Evolutionary conservation across 2,329 filamentous ascomycete genomes (phyloP), one percentile per base, ranked within the genome.

Genomic region (Trichoderma koningii): DNA sequence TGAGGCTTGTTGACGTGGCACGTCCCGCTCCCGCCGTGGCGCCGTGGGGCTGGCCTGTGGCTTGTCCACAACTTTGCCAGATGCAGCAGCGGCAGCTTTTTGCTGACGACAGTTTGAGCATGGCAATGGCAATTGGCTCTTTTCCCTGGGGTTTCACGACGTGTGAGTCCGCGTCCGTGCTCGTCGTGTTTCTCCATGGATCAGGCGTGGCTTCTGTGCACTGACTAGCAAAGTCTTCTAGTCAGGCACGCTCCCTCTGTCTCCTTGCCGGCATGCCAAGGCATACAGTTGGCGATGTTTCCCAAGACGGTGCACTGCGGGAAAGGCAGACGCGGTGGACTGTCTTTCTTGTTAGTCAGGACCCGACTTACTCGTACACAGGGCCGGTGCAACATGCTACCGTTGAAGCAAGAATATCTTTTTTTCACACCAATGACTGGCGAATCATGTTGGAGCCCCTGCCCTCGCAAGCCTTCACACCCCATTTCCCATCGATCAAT

Each of bases 1-100:
- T 77, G 76, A 78, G 78, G 77, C 77, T 80, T 72, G 76, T 78
- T 78, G 78, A 81, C 79, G 79, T 81, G 79, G 78, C 79, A 78
- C 67, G 64, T 71, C 66, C 69, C 69, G 74, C 74, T 62, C 48
- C 59, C 59, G 73, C 68, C 68, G 67, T 68, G 66, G 67, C 42
- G 38, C 38, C 10, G 64, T 64, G 64, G 64, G 59, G 64, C 64
- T 63, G 60, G 51, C 30, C 52, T 68, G 69, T 69, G 69, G 67
- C 69, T 45, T 69, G 64, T 66, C 63, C 28, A 26, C 50, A 51
- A 45, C 42, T 56, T 56, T 28, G 44, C 53, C 47, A 45, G 47
- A 51, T 64, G 7, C 34, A 21, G 19, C 42, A 28, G 21, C 28
- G 42, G 21, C 28, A 23, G 51, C 52, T 19, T 60, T 26, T 48